Conservation (phyloP, 2,329 filamentous ascomycete species). For the Coniochaeta ligniaria region DNA sequence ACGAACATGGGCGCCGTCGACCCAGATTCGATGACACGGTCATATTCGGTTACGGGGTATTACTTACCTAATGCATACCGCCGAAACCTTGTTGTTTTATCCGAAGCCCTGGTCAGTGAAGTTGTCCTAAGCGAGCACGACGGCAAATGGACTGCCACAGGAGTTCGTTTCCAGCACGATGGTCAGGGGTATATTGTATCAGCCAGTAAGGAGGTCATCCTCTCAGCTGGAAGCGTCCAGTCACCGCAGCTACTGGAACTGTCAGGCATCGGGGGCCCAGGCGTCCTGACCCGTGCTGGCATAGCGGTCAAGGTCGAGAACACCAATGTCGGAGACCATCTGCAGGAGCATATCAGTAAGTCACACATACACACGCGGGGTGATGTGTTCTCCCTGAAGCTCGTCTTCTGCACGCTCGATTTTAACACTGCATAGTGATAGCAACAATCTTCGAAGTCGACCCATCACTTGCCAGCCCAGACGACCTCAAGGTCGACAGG, state of each 20-base stretch:
- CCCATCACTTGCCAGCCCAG: slow-evolving; percentile 27
- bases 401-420: neutral
- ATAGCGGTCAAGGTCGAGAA: slow-evolving; percentile 35
- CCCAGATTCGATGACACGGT: slow-evolving; percentile 23
- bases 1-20: slow-evolving; percentile 26
- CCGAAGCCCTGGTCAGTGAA: slow-evolving; percentile 35
- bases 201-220: slow-evolving; percentile 41
- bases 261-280: slow-evolving; percentile 48
- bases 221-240: slow-evolving; percentile 50
- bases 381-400: neutral
- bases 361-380: neutral
- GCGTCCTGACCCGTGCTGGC: slow-evolving; percentile 30
- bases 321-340: slow-evolving; percentile 37
- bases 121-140: slow-evolving; percentile 30
- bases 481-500: slow-evolving; percentile 27
- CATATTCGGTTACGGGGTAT: slow-evolving; percentile 34
- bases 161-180: slow-evolving; percentile 32
- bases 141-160: slow-evolving; percentile 22
- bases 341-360: slow-evolving; percentile 35
- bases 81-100: slow-evolving; percentile 38
- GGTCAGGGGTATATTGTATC: slow-evolving; percentile 25
- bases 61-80: slow-evolving; percentile 26
- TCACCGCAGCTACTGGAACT: slow-evolving; percentile 54
- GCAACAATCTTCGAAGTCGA: slow-evolving; percentile 38
- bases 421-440: slow-evolving; percentile 23